phyloP scores from a whole-genome alignment of 306 rosid genomes.

The Casuarina equisetifolia region DNA sequence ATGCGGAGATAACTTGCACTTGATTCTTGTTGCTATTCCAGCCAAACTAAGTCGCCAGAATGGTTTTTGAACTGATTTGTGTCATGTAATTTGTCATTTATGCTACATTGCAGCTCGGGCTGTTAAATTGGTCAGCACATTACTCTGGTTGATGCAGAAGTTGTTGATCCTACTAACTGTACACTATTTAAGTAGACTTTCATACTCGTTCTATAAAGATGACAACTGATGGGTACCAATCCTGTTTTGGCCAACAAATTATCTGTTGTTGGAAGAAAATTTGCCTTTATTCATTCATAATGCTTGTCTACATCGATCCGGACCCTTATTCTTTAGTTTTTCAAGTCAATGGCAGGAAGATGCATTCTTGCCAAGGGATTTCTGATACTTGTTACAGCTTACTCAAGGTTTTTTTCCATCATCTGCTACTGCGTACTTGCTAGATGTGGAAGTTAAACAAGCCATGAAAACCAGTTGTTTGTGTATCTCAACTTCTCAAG shows the following conservation, averaged over 20 bases:
- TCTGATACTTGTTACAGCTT: neutral
- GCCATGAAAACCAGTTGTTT: neutral
- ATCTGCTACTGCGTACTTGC: neutral
- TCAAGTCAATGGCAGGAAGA: neutral
- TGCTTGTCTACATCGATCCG: neutral
- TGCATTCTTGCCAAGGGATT: neutral
- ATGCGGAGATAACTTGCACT: constrained; percentile 59
- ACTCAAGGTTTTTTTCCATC: too few relatives aligned
- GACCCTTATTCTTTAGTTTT: neutral
- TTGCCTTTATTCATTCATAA: neutral
- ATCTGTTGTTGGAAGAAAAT: neutral
- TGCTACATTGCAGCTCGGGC: neutral
- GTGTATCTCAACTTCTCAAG: neutral
- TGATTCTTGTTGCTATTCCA: constrained; percentile 14
- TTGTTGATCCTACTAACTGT: neutral
- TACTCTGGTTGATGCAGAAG: neutral
- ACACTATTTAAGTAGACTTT: neutral
- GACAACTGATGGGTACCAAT: neutral
- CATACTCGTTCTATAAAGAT: neutral
- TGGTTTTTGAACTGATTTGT: neutral
- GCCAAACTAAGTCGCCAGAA: constrained; percentile 2
- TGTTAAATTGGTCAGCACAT: neutral
- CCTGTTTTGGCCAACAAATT: neutral
- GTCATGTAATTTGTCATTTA: neutral
- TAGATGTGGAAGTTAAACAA: neutral